Evolutionary conservation across 1,139 yeast species (phyloP), one percentile per base, ranked within the genome.

Genomic region (Nakaseomyces nivariensis): DNA sequence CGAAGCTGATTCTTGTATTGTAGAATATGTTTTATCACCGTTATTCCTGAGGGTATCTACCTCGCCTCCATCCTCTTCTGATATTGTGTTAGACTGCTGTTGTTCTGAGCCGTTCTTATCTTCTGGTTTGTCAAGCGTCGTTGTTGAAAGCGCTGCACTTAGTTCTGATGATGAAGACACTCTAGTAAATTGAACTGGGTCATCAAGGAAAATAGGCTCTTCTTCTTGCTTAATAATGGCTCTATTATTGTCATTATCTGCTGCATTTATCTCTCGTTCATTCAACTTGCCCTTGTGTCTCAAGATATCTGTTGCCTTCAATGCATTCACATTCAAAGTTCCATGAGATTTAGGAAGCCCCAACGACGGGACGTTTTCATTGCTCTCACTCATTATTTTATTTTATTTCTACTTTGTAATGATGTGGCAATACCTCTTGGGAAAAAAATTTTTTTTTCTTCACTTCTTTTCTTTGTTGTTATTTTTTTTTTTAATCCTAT

Each of bases 301-400:
- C 17, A 13, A 29, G n/a, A 41, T 41, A 41, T 41, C 44, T 7
- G 44, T 41, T n/a, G 44, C 45, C 22, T 53, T 55, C 42, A 81
- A 64, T 1, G 78, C 85, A 52, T 72, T 75, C 46, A 82, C 82
- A 60, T 82, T 76, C 55, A 75, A 69, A 0, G 82, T 76, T 1
- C 81, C 87, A 1, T 83, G 81, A 64, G 77, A 73, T 46, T 87
- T 67, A 9, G 86, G 87, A n/a, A 79, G 61, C n/a, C 45, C 44
- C 24, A 29, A 9, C 4, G 44, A 27, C 11, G 34, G 44, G 5
- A 41, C 44, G n/a, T 41, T 41, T 11, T 41, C 34, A 10, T 38
- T 25, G 8, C n/a, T 24, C 38, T 36, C 25, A 5, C 1, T 17
- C 38, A 17, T 36, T 5, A 13, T 36, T 36, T 36, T 5, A 13